These are phyloP conservation scores for Botryotinia convoluta DNA, from an alignment of 2,329 filamentous ascomycete species.

Conservation along the genomic window DNA sequence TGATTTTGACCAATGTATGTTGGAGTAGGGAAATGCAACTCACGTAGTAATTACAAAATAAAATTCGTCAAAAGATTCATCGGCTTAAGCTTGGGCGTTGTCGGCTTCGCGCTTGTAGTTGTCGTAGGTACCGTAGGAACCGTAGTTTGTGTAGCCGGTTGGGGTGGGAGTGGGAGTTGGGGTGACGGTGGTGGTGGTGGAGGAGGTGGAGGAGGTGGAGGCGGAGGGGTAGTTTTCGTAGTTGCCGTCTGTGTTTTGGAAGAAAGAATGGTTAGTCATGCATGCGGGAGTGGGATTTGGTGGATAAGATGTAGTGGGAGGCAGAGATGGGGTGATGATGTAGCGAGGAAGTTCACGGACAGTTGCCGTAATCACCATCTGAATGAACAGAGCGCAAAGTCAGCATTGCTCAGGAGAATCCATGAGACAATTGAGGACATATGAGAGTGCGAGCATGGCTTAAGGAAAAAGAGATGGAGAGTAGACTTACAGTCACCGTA, in stretches of 20 bases:
- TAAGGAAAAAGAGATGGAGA: not conserved
- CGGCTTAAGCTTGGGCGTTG: not conserved
- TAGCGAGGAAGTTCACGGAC: not conserved
- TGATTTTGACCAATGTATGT: too few species aligned
- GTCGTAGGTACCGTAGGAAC: conserved; percentile 14
- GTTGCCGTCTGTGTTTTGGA: not conserved
- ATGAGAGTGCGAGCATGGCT: not conserved
- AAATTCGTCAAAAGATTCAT: conserved; percentile 2
- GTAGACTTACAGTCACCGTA: conserved; percentile 5
- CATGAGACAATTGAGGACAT: conserved; percentile 1
- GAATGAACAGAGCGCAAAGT: not conserved
- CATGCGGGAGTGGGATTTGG: too few species aligned
- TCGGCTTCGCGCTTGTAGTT: conserved; percentile 12
- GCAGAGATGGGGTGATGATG: not conserved
- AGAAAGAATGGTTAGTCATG: not conserved
- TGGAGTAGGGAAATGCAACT: not conserved
- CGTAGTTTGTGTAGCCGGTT: conserved; percentile 20
- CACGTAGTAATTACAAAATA: conserved; percentile 14
- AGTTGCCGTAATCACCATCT: conserved; percentile 15
- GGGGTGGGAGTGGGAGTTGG: not conserved
- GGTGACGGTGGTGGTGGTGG: not conserved
- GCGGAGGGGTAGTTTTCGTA: conserved; percentile 1
- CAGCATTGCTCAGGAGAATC: conserved; percentile 5
- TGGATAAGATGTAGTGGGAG: not conserved
- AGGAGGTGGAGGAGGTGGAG: not conserved